A percentile compares a stretch with the other conserved stretches of the same genome.
These are phyloP conservation scores for Talaromyces wortmannii DNA, from an alignment of 495 filamentous ascomycete species.

Conservation along the genomic window DNA sequence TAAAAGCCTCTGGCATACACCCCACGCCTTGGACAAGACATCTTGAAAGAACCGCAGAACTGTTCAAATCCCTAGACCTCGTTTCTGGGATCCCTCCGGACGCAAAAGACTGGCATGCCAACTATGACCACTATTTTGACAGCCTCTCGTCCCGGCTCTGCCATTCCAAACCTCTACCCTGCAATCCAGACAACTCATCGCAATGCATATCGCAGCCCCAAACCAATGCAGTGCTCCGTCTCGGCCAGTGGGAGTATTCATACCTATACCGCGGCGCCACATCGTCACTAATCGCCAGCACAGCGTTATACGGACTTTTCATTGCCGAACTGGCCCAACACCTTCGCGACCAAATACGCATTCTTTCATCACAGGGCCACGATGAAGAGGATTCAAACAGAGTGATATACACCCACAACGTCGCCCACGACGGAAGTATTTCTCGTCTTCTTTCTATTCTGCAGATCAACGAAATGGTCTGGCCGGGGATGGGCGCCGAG, in stretches of 20 bases:
- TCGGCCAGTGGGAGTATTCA: constrained; percentile 65
- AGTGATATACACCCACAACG: constrained; percentile 54
- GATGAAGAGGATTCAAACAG: neutral
- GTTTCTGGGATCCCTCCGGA: constrained; percentile 50
- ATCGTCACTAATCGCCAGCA: constrained; percentile 45
- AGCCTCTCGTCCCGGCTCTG: constrained; percentile 65
- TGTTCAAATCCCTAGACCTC: constrained; percentile 47
- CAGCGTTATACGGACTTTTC: constrained; percentile 53
- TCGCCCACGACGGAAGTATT: constrained; percentile 65
- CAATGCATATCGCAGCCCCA: constrained; percentile 49
- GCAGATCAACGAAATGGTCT: constrained; percentile 62
- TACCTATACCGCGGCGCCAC: constrained; percentile 57
- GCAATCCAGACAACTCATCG: constrained; percentile 36
- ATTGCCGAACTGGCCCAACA: constrained; percentile 56
- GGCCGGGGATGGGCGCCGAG: constrained; percentile 69
- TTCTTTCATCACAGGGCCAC: neutral
- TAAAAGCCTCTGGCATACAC: constrained; percentile 33
- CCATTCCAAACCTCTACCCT: constrained; percentile 56
- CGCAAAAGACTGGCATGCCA: constrained; percentile 51
- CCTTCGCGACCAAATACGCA: constrained; percentile 36
- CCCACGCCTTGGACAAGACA: constrained; percentile 46
- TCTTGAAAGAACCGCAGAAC: constrained; percentile 39
- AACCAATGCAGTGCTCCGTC: constrained; percentile 56
- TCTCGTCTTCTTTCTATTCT: constrained; percentile 54
- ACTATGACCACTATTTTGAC: constrained; percentile 66